phyloP scores from a whole-genome alignment of 805 yeast species.

The Starmerella scarabaei region DNA sequence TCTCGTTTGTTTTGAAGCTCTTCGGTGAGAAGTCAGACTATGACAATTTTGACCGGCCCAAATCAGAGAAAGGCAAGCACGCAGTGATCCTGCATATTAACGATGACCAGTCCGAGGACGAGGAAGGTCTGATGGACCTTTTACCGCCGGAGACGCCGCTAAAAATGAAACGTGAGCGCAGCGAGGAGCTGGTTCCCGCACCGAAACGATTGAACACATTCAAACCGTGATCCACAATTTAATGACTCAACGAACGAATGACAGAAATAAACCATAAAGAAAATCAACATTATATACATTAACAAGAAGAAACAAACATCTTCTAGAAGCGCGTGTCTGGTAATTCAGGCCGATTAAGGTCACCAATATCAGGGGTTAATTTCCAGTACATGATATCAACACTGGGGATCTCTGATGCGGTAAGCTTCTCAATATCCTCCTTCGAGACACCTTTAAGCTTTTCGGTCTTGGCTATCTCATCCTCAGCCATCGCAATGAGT shows the following conservation, averaged over 20 bases:
- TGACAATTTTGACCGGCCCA: conserved; percentile 7
- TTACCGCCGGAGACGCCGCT: conserved; percentile 9
- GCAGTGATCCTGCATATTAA: conserved; percentile 3
- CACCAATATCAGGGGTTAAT: conserved; percentile 13
- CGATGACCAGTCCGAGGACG: not conserved
- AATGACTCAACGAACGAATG: not conserved
- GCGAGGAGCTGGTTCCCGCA: conserved; percentile 11
- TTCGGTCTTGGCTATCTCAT: conserved; percentile 47
- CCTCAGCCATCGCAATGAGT: conserved; percentile 49
- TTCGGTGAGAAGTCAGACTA: conserved; percentile 1
- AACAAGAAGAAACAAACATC: not conserved
- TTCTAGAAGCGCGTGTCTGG: conserved; percentile 9
- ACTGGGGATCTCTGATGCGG: conserved; percentile 13
- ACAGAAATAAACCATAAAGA: not conserved
- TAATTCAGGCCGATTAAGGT: conserved; percentile 12
- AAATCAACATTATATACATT: not conserved
- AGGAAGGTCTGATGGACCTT: not conserved
- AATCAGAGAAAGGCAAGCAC: conserved; percentile 3
- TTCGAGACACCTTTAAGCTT: conserved; percentile 5
- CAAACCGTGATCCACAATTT: not conserved
- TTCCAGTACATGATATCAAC: conserved; percentile 20
- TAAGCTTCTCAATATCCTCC: conserved; percentile 7
- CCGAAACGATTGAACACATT: conserved; percentile 16
- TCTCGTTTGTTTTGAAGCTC: conserved; percentile 9
- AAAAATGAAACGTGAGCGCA: conserved; percentile 13